Evolutionary conservation across 129 eudicot genomes (phyloP).

Genomic region (Flaveria bidentis): DNA sequence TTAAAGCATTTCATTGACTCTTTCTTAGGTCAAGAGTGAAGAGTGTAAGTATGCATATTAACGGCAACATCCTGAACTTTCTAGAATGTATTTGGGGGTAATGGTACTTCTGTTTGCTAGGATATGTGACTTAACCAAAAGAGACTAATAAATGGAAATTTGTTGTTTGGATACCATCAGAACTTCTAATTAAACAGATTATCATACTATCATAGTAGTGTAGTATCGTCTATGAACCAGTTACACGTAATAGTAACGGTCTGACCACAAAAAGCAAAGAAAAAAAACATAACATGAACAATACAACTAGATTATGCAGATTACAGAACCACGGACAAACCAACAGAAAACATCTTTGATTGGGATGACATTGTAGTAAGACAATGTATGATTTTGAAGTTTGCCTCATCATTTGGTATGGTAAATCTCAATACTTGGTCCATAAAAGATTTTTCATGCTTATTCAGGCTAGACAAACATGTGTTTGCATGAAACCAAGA

Average conservation of each 20-base stretch:
- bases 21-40: too few species aligned
- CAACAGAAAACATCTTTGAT: background rate
- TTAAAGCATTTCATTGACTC: too few species aligned
- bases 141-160: conserved; percentile 5
- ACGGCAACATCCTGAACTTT: background rate
- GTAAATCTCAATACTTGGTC: background rate
- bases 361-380: background rate
- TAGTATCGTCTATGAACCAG: background rate
- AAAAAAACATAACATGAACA: background rate
- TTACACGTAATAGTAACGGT: background rate
- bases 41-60: background rate
- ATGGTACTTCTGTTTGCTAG: background rate
- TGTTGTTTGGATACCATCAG: conserved; percentile 4
- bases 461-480: background rate
- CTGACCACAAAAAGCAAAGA: background rate
- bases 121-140: background rate
- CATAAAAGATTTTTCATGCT: background rate
- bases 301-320: background rate
- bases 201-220: background rate
- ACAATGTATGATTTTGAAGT: background rate
- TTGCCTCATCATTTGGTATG: conserved; percentile 2
- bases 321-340: background rate
- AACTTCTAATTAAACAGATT: background rate
- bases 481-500: background rate
- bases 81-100: background rate